Percentiles rank a stretch among this genome's conserved stretches.
phyloP scores from a whole-genome alignment of 148 eudicot species.

The Persicaria maculosa region DNA sequence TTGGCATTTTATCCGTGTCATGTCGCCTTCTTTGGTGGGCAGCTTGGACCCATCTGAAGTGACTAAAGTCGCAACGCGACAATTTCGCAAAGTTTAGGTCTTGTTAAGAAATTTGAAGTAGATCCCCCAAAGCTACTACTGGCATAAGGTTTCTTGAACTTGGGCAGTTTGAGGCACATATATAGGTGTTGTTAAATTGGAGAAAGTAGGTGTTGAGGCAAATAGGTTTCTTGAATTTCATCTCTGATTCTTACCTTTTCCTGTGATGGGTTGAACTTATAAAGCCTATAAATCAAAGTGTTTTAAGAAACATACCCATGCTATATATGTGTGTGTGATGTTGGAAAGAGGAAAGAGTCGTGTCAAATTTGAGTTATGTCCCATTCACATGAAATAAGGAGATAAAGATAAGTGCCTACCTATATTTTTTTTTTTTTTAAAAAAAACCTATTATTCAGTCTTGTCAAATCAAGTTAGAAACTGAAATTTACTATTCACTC shows the following conservation, averaged over 20 bases:
- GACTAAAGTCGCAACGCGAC: not conserved
- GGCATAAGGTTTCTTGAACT: too few species aligned
- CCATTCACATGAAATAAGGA: constrained; percentile 4
- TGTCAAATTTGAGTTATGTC: not conserved
- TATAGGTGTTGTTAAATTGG: not conserved
- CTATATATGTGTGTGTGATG: not conserved
- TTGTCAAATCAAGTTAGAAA: not conserved
- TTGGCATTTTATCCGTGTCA: not conserved
- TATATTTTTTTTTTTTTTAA: not conserved
- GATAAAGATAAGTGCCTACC: not conserved
- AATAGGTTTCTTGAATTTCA: not conserved
- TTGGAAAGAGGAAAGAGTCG: not conserved
- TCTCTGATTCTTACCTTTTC: not conserved
- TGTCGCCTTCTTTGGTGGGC: not conserved
- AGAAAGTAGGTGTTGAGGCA: not conserved
- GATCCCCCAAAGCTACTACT: too few species aligned
- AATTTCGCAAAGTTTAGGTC: not conserved
- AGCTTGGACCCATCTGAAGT: not conserved
- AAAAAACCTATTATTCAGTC: not conserved
- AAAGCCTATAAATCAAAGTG: too few species aligned
- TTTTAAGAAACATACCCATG: too few species aligned
- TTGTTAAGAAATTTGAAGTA: not conserved
- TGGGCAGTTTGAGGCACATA: too few species aligned
- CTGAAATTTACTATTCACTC: too few species aligned
- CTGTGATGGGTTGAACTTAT: not conserved